phyloP scores from a whole-genome alignment of 495 filamentous ascomycete genomes.

The Pyrenopolyporus hunteri region DNA sequence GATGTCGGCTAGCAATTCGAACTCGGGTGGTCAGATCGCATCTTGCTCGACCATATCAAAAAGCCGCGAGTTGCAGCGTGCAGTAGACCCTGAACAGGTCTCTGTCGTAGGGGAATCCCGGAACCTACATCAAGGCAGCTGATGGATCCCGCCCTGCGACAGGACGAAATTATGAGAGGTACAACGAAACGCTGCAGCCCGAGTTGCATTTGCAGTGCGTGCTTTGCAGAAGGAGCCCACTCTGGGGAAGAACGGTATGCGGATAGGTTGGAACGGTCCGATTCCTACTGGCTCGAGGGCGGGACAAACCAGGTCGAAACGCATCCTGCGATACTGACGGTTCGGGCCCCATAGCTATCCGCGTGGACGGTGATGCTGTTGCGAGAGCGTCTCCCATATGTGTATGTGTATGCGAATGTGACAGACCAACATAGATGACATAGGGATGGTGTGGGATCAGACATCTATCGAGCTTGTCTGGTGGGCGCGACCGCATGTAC shows the following conservation, averaged over 20 bases:
- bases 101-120: slow-evolving; percentile 22
- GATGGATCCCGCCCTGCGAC: slow-evolving; percentile 35
- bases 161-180: slow-evolving; percentile 18
- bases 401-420: too few relatives aligned
- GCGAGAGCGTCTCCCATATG: slow-evolving; percentile 10
- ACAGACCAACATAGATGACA: slow-evolving; percentile 17
- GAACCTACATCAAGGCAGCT: slow-evolving; percentile 29
- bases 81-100: slow-evolving; percentile 20
- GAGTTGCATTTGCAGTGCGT: slow-evolving; percentile 35
- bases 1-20: slow-evolving; percentile 31
- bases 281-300: slow-evolving; percentile 37
- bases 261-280: slow-evolving; percentile 37
- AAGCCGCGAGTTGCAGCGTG: slow-evolving; percentile 18
- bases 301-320: slow-evolving; percentile 21
- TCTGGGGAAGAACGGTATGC: slow-evolving; percentile 38
- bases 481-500: neutral
- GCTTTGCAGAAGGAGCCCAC: slow-evolving; percentile 34
- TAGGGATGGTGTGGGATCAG: slow-evolving; percentile 4
- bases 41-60: slow-evolving; percentile 5
- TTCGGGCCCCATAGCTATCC: slow-evolving; percentile 21
- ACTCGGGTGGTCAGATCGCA: slow-evolving; percentile 36
- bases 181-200: slow-evolving; percentile 26
- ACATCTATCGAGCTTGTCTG: slow-evolving; percentile 14
- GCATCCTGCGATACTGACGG: slow-evolving; percentile 37
- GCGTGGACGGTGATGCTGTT: slow-evolving; percentile 30